phyloP scores from a whole-genome alignment of 2,329 filamentous ascomycete genomes.

The Fusarium decemcellulare region DNA sequence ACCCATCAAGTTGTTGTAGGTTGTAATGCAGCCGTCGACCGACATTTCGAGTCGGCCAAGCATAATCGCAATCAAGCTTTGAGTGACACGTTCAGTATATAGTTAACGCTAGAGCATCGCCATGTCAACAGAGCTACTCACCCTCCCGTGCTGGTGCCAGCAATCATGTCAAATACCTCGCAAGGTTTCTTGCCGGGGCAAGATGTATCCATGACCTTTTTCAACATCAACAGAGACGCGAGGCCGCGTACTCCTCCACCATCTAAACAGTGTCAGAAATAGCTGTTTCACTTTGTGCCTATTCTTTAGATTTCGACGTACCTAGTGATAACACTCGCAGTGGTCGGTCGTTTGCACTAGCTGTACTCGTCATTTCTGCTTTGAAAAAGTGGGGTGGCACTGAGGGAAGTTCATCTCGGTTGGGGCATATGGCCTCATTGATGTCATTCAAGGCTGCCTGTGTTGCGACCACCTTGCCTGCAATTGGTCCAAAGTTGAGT shows the following conservation, averaged over 20 bases:
- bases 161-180: slow-evolving; percentile 51
- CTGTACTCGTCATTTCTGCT: background rate
- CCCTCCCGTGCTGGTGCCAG: slow-evolving; percentile 48
- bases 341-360: background rate
- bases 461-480: background rate
- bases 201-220: slow-evolving; percentile 43
- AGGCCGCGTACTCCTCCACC: slow-evolving; percentile 47
- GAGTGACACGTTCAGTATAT: background rate
- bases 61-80: slow-evolving; percentile 56
- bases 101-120: background rate
- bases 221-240: slow-evolving; percentile 46
- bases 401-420: background rate
- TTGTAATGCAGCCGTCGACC: slow-evolving; percentile 9
- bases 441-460: background rate
- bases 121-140: slow-evolving; percentile 20
- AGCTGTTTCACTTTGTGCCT: too few relatives aligned
- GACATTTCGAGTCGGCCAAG: slow-evolving; percentile 49
- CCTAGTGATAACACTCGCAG: background rate
- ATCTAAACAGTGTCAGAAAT: background rate
- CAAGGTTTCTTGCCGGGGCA: slow-evolving; percentile 36
- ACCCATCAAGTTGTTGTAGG: slow-evolving; percentile 20
- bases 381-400: background rate
- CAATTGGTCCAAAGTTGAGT: background rate
- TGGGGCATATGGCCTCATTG: background rate
- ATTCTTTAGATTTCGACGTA: background rate